phyloP scores from a whole-genome alignment of 441 rosid genomes.

The Populus hybrid region DNA sequence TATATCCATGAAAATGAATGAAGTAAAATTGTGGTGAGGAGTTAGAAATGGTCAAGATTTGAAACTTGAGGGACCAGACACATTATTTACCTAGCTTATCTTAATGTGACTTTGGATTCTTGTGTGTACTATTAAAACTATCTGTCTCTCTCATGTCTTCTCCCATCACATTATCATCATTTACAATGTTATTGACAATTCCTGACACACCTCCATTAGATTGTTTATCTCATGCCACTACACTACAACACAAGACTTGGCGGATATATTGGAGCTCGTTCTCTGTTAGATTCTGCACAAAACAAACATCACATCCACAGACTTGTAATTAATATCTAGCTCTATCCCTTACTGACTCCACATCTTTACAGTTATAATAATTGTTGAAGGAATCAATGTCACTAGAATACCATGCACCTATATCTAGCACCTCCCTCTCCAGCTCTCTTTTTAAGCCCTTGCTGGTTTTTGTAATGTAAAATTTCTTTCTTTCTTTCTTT shows the following conservation, averaged over 20 bases:
- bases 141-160: slow-evolving; percentile 21
- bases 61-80: too few species aligned
- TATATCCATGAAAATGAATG: too few species aligned
- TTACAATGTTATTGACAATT: slow-evolving; percentile 24
- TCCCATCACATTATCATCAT: neutral
- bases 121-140: neutral
- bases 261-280: slow-evolving; percentile 41
- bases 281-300: slow-evolving; percentile 34
- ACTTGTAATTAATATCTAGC: slow-evolving; percentile 4
- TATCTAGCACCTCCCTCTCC: neutral
- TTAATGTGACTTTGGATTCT: slow-evolving; percentile 41
- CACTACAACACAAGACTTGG: slow-evolving; percentile 28
- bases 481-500: neutral
- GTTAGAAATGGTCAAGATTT: too few species aligned
- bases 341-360: neutral
- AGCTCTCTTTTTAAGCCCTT: neutral
- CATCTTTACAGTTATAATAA: slow-evolving; percentile 8
- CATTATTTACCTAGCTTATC: neutral
- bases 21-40: too few species aligned
- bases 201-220: slow-evolving; percentile 38
- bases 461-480: neutral
- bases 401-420: neutral
- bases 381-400: slow-evolving; percentile 15
- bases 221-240: slow-evolving; percentile 35
- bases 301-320: slow-evolving; percentile 9